Conservation (phyloP, 345 rosid genomes). For the Sonneratia alba region DNA sequence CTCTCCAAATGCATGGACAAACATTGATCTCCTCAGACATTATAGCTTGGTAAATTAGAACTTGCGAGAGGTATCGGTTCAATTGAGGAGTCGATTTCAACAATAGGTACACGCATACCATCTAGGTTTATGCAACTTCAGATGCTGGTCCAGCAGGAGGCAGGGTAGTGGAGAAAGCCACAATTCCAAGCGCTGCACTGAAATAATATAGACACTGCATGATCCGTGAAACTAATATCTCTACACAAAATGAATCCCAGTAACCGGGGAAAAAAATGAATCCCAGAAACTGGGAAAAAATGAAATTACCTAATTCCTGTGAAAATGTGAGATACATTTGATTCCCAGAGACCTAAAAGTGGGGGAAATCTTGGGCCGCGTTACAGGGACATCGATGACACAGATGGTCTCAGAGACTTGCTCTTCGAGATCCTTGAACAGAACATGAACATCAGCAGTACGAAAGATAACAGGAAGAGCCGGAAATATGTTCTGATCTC, state of each 20-base stretch:
- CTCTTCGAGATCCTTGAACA: conserved; percentile 86
- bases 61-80: too few species aligned
- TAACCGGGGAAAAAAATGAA: not conserved
- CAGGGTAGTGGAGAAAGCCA: not conserved
- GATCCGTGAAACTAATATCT: not conserved
- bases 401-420: conserved; percentile 52
- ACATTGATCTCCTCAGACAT: too few species aligned
- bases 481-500: conserved; percentile 93
- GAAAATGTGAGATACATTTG: not conserved
- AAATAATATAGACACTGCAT: not conserved
- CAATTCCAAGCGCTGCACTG: not conserved
- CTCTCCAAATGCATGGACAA: too few species aligned
- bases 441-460: conserved; percentile 77
- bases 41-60: too few species aligned
- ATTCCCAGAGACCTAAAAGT: not conserved
- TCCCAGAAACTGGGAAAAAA: not conserved
- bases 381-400: conserved; percentile 27
- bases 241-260: not conserved
- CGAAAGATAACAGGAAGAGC: conserved; percentile 84
- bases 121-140: too few species aligned
- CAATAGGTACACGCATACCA: too few species aligned
- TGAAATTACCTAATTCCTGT: not conserved
- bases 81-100: too few species aligned
- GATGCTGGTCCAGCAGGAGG: too few species aligned
- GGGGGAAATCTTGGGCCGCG: not conserved